Conservation (phyloP, 805 yeast species). For the Lipomyces starkeyi region DNA sequence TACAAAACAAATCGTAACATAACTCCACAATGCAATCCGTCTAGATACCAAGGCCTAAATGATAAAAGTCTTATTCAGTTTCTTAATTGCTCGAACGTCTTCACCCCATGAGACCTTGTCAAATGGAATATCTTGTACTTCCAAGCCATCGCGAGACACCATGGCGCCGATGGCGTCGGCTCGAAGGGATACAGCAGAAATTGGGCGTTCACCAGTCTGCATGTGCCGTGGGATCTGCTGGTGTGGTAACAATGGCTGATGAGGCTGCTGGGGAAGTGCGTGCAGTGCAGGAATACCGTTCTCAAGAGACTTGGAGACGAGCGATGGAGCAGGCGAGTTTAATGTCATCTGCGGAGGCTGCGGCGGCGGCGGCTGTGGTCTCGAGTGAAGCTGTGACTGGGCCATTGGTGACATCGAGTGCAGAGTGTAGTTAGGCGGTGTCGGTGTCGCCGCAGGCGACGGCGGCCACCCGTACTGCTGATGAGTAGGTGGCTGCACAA, state of each 20-base stretch:
- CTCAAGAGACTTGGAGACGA: not conserved
- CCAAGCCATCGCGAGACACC: slow-evolving; percentile 10
- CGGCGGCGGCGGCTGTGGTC: not conserved
- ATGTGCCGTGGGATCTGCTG: slow-evolving; percentile 23
- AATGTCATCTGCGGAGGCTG: not conserved
- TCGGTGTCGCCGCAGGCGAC: slow-evolving; percentile 57
- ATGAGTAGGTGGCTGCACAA: slow-evolving; percentile 13
- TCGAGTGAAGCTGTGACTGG: slow-evolving; percentile 17
- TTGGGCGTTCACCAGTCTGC: slow-evolving; percentile 16
- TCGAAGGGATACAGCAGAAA: slow-evolving; percentile 43
- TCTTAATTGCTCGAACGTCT: slow-evolving; percentile 45
- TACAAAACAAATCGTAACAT: not conserved
- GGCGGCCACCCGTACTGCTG: slow-evolving; percentile 50
- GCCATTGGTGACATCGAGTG: slow-evolving; percentile 15
- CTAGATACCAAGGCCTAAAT: slow-evolving; percentile 9
- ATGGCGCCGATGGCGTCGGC: slow-evolving; percentile 40
- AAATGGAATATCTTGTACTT: slow-evolving; percentile 40
- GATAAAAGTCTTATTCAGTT: slow-evolving; percentile 40
- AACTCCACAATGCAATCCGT: slow-evolving; percentile 4
- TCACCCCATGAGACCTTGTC: slow-evolving; percentile 44
- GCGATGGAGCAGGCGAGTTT: slow-evolving; percentile 12
- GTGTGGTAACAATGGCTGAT: slow-evolving; percentile 20
- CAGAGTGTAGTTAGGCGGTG: slow-evolving; percentile 34
- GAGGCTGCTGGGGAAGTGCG: slow-evolving; percentile 17
- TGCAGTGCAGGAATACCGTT: slow-evolving; percentile 5